Percentiles rank a stretch among this genome's conserved stretches.
Evolutionary conservation across 78 protist genomes (phyloP).

Genomic region (Cavenderia fasciculata): DNA sequence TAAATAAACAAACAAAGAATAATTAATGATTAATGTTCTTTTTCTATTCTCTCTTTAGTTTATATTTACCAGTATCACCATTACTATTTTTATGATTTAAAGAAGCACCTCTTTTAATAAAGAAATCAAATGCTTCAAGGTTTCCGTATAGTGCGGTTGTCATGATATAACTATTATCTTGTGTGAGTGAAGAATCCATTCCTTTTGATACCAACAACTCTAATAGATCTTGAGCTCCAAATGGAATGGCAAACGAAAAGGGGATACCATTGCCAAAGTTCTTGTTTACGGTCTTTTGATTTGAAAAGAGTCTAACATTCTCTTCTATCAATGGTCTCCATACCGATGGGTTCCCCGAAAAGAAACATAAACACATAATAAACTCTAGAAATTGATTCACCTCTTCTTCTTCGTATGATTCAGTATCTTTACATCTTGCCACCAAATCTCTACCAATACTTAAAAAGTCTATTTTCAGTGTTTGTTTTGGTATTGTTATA

Average conservation of each 20-base stretch:
- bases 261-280: conserved; percentile 26
- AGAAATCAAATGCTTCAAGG: conserved; percentile 9
- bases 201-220: not conserved
- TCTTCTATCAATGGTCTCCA: not conserved
- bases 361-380: conserved; percentile 34
- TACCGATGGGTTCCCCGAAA: not conserved
- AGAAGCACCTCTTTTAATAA: not conserved
- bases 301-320: not conserved
- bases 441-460: not conserved
- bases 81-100: conserved; percentile 5
- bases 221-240: not conserved
- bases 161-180: conserved; percentile 39
- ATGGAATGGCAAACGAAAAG: conserved; percentile 34
- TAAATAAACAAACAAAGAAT: not conserved
- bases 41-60: not conserved
- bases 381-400: conserved; percentile 3
- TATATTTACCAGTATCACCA: not conserved
- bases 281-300: not conserved
- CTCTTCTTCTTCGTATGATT: not conserved
- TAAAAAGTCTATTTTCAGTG: not conserved
- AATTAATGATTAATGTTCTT: not conserved
- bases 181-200: not conserved
- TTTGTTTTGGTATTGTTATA: not conserved
- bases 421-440: no score
- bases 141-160: conserved; percentile 48